Evolutionary conservation across 352 stramenopile genomes (phyloP), one percentile per base, ranked within the genome.

Genomic region (Phytophthora pinifolia): DNA sequence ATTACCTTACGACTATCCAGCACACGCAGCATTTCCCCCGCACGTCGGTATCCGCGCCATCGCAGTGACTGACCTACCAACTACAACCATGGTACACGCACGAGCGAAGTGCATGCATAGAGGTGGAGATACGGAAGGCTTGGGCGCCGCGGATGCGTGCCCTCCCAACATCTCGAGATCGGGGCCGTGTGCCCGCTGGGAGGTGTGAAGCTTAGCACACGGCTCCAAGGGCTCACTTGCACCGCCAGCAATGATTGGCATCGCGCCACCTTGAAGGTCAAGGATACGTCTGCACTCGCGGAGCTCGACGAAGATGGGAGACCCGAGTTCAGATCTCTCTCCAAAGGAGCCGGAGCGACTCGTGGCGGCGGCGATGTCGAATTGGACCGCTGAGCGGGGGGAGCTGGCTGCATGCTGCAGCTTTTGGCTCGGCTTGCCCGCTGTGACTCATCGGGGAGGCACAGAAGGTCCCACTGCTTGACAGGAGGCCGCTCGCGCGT

Each of bases 381-480:
- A 35, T 53, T 25, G 43, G 44, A 56, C 45, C 45, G 25, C 54
- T 22, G 18, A 46, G 39, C 34, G 25, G 35, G 22, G 41, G 44
- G 42, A 25, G 20, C 20, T 25, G 20, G 20, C 20, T 25, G 20
- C 3, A 25, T 1, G 20, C 20, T 25, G 20, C 3, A 3, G 20
- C 20, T 25, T 25, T 25, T 42, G 49, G n/a, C n/a, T n/a, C 7
- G 29, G 25, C 17, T 48, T 18, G 20, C 9, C 33, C 25, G 46
- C 9, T 38, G 44, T 64, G 56, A 59, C 58, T 61, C 25, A 62
- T 46, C 25, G 46, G 20, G 17, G 33, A 4, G 20, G 29, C 25
- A 50, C 46, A 35, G 47, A 20, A 32, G 9, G 38, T 69, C 30
- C 61, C 48, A 69, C 61, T 60, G 9, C 38, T 65, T 69, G 61